phyloP scores from a whole-genome alignment of 768 basidiomycete genomes.

The Clavulina sp. region DNA sequence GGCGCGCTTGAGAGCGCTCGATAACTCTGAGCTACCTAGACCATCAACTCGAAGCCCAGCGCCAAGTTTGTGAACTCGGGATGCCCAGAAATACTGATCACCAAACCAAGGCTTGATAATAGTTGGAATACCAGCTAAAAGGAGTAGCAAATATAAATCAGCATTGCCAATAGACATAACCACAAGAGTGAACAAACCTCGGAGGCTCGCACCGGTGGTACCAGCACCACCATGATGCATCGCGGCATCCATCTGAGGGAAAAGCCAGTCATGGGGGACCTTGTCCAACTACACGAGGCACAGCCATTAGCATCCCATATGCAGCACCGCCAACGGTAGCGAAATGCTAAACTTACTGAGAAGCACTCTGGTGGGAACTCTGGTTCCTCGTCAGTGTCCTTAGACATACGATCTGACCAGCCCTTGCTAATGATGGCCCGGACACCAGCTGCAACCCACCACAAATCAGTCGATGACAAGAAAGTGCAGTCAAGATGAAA shows the following conservation, averaged over 20 bases:
- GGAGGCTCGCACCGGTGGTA: constrained; percentile 47
- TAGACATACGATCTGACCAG: constrained; percentile 42
- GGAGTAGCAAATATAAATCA: no score
- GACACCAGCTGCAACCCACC: constrained; percentile 29
- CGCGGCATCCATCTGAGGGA: constrained; percentile 41
- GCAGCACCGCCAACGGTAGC: not conserved
- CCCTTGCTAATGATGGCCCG: constrained; percentile 52
- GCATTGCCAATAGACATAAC: not conserved
- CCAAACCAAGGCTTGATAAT: constrained; percentile 9
- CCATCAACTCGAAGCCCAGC: constrained; percentile 33
- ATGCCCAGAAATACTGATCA: constrained; percentile 50
- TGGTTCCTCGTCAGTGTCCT: constrained; percentile 21
- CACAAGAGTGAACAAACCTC: constrained; percentile 19
- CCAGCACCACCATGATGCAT: constrained; percentile 57
- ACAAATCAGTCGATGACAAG: not conserved
- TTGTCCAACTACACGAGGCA: constrained; percentile 31
- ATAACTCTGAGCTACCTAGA: constrained; percentile 29
- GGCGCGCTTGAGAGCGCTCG: constrained; percentile 36
- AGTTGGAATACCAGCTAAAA: not conserved
- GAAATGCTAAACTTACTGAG: constrained; percentile 16
- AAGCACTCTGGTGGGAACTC: constrained; percentile 36
- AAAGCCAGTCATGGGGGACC: constrained; percentile 52
- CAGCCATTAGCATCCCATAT: constrained; percentile 3
- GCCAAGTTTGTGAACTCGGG: constrained; percentile 42
- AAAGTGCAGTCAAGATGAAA: constrained; percentile 1